Conservation (phyloP, 768 basidiomycete species). For the Cystofilobasidium capitatum region DNA sequence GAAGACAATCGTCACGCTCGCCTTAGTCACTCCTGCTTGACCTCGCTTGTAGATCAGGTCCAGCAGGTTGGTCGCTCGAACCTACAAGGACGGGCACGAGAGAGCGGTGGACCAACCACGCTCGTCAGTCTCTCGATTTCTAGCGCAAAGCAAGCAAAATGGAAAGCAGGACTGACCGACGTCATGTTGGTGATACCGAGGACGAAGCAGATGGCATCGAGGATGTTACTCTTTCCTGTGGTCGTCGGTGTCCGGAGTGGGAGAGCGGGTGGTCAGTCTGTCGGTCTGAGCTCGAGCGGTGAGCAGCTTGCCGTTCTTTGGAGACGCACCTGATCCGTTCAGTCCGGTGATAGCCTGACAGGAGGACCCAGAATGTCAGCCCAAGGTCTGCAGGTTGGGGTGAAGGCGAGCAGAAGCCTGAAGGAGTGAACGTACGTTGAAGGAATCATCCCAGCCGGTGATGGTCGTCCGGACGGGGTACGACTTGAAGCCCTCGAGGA, state of each 20-base stretch:
- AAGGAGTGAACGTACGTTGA: slow-evolving; percentile 57
- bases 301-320: neutral
- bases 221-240: slow-evolving; percentile 88
- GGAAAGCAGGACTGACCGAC: slow-evolving; percentile 47
- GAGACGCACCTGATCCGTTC: slow-evolving; percentile 38
- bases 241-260: neutral
- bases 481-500: slow-evolving; percentile 56
- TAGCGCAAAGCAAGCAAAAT: no score
- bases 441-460: slow-evolving; percentile 91
- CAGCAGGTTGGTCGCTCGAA: slow-evolving; percentile 89
- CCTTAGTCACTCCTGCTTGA: slow-evolving; percentile 91
- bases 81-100: slow-evolving; percentile 45
- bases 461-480: slow-evolving; percentile 90
- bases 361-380: no score
- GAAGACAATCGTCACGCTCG: slow-evolving; percentile 96
- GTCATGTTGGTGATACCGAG: slow-evolving; percentile 95
- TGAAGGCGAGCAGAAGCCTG: neutral
- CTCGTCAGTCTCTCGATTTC: no score
- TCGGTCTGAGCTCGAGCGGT: neutral
- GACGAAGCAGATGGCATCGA: slow-evolving; percentile 98
- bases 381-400: neutral
- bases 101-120: neutral
- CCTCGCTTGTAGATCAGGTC: slow-evolving; percentile 99
- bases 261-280: neutral
- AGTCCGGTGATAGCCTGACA: slow-evolving; percentile 64